These are phyloP conservation scores for Acanthamoeba lenticulata DNA, from an alignment of 208 protist species.

Conservation along the genomic window DNA sequence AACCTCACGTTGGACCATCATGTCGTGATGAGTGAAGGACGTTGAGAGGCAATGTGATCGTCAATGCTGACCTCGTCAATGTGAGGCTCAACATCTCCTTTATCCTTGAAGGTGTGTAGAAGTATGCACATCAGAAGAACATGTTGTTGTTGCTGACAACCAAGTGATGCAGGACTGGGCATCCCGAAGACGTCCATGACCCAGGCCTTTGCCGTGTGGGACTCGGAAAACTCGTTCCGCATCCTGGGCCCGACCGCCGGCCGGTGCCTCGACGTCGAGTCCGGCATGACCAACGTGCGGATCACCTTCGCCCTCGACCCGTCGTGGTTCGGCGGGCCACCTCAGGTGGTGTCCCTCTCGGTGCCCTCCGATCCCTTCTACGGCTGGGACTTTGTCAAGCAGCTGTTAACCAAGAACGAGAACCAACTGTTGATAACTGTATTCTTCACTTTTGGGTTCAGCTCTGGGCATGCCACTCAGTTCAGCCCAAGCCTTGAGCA, in stretches of 20 bases:
- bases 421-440: no score
- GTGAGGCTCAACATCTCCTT: no score
- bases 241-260: background rate
- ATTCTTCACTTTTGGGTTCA: no score
- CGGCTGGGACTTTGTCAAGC: background rate
- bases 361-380: constrained; percentile 8
- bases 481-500: no score
- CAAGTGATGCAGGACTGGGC: background rate
- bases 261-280: background rate
- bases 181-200: background rate
- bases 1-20: background rate
- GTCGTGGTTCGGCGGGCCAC: background rate
- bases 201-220: background rate
- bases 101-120: no score
- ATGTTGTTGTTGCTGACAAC: no score
- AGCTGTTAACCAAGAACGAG: no score
- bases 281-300: background rate
- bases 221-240: background rate
- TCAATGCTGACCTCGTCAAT: no score
- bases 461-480: no score
- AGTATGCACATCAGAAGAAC: no score
- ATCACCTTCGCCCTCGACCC: background rate
- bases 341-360: background rate
- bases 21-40: no score
- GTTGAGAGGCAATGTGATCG: no score